A percentile compares a stretch with the other conserved stretches of the same genome.
Conservation (phyloP, 352 stramenopile genomes). For the Globisporangium nunn region DNA sequence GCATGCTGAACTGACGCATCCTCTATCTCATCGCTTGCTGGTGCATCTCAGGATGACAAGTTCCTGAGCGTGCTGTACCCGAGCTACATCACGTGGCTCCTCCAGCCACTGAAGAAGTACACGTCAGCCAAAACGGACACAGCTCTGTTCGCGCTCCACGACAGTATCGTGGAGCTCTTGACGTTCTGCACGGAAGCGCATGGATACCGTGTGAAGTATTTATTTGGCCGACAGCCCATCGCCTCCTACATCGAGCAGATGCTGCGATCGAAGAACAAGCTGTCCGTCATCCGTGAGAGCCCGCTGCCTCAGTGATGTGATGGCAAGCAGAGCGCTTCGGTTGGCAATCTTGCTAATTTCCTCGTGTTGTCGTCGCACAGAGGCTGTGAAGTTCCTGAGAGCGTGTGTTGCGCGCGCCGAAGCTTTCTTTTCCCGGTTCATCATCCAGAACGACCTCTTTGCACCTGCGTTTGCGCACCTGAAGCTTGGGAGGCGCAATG, state of each 20-base stretch:
- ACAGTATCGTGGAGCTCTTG: constrained; percentile 79
- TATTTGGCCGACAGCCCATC: constrained; percentile 76
- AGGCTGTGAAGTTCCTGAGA: constrained; percentile 73
- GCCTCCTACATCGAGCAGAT: constrained; percentile 66
- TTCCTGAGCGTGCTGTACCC: constrained; percentile 83
- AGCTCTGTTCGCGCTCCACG: constrained; percentile 66
- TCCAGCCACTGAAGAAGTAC: constrained; percentile 80
- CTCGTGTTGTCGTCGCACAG: constrained; percentile 14
- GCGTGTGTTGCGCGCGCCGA: constrained; percentile 67
- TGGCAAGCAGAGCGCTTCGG: neutral
- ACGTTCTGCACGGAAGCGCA: constrained; percentile 84
- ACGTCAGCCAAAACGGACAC: constrained; percentile 32
- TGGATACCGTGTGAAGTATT: constrained; percentile 83
- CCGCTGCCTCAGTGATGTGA: neutral
- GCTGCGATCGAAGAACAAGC: constrained; percentile 76
- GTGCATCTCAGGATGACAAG: constrained; percentile 58
- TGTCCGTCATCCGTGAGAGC: constrained; percentile 73
- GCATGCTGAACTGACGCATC: neutral
- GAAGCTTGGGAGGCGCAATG: constrained; percentile 40
- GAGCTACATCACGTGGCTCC: constrained; percentile 83
- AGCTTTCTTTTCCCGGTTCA: constrained; percentile 76
- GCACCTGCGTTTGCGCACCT: constrained; percentile 47
- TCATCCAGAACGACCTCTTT: constrained; percentile 74
- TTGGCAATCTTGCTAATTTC: neutral
- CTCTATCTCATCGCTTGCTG: neutral